Conservation (phyloP, 1,284 basidiomycete genomes). For the Ceratobasidium theobromae region DNA sequence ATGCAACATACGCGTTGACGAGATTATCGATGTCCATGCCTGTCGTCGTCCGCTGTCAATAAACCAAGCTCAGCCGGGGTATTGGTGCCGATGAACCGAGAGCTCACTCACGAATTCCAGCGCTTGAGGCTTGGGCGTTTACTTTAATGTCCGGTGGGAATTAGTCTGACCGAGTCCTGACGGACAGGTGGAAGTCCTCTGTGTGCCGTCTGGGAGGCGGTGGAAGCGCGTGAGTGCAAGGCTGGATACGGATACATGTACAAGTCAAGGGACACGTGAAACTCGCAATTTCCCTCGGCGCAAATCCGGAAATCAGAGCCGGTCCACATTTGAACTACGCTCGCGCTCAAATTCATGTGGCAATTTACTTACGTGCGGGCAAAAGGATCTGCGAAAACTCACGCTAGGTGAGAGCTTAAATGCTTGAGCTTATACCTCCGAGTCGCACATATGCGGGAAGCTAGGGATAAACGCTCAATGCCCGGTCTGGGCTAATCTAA, state of each 20-base stretch:
- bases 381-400: background rate
- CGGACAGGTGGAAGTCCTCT: background rate
- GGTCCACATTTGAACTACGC: conserved; percentile 5
- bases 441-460: background rate
- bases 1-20: conserved; percentile 33
- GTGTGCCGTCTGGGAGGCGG: background rate
- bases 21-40: conserved; percentile 31
- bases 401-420: background rate
- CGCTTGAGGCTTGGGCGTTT: conserved; percentile 1
- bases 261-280: conserved; percentile 15
- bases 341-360: background rate
- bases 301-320: conserved; percentile 16
- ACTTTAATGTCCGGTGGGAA: background rate
- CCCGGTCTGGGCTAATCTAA: background rate
- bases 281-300: background rate
- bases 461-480: background rate
- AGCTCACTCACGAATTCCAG: background rate
- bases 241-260: background rate
- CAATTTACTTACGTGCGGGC: background rate
- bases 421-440: background rate
- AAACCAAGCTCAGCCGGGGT: background rate
- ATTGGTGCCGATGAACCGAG: background rate
- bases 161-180: background rate
- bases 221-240: conserved; percentile 22
- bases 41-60: too few species aligned